These are phyloP conservation scores for Cladosporium phlei DNA, from an alignment of 2,329 filamentous ascomycete genomes.

Conservation along the genomic window DNA sequence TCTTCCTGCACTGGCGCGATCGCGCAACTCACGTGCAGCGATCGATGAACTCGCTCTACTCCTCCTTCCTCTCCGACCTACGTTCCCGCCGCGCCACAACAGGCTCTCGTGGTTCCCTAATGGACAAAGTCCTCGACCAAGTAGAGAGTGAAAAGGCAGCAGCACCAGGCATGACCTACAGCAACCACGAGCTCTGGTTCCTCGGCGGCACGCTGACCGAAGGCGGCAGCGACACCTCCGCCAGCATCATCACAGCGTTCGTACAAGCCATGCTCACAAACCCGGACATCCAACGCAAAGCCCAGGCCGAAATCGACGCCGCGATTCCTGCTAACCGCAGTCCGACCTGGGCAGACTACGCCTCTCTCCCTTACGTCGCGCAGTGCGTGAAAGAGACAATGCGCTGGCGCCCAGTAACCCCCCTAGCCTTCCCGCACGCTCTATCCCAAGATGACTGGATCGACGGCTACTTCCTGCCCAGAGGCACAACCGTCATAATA, in stretches of 20 bases:
- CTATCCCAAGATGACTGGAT: constrained; percentile 25
- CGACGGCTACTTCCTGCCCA: constrained; percentile 35
- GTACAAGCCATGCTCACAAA: constrained; percentile 32
- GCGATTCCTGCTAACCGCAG: constrained; percentile 25
- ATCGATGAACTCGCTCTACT: constrained; percentile 41
- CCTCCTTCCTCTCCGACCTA: constrained; percentile 34
- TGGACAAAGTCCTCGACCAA: constrained; percentile 41
- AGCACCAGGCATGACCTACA: constrained; percentile 20
- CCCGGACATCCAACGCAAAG: constrained; percentile 27
- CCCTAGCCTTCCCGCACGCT: constrained; percentile 39
- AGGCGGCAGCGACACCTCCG: constrained; percentile 39
- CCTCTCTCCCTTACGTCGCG: constrained; percentile 30
- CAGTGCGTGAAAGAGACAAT: constrained; percentile 34
- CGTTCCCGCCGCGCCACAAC: constrained; percentile 28
- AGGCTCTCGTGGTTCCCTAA: constrained; percentile 30
- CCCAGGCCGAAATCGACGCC: constrained; percentile 31
- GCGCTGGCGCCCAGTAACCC: constrained; percentile 34
- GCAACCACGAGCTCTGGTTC: constrained; percentile 36
- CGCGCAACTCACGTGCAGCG: constrained; percentile 35
- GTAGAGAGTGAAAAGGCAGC: constrained; percentile 20
- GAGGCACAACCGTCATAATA: constrained; percentile 31
- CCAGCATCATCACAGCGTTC: constrained; percentile 34
- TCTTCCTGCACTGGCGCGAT: constrained; percentile 39
- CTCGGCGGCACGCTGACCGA: constrained; percentile 34
- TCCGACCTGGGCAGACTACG: constrained; percentile 31